A percentile compares a stretch with the other conserved stretches of the same genome.
phyloP scores from a whole-genome alignment of 495 filamentous ascomycete genomes.

The Aspergillus wentii region DNA sequence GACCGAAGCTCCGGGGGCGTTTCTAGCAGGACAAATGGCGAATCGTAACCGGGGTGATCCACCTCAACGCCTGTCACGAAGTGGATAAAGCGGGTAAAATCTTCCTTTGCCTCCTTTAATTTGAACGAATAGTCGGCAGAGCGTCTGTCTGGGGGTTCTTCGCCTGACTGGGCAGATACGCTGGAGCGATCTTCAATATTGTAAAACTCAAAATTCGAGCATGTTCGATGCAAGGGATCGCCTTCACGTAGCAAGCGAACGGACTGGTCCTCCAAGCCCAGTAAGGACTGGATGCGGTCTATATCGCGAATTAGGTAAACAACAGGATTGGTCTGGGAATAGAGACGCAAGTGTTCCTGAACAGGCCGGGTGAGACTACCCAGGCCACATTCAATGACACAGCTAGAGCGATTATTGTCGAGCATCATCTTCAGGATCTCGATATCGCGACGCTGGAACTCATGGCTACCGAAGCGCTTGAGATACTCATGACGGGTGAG shows the following conservation, averaged over 20 bases:
- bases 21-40: constrained; percentile 66
- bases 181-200: constrained; percentile 55
- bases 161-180: constrained; percentile 14
- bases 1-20: constrained; percentile 61
- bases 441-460: constrained; percentile 60
- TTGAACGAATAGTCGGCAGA: constrained; percentile 59
- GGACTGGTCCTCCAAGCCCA: constrained; percentile 56
- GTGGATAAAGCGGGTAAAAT: constrained; percentile 67
- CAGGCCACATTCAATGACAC: constrained; percentile 68
- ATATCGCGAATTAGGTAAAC: constrained; percentile 69
- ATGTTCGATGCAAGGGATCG: constrained; percentile 53
- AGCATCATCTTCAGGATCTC: constrained; percentile 65
- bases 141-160: constrained; percentile 35
- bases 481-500: constrained; percentile 60
- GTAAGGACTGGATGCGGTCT: constrained; percentile 56
- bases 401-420: constrained; percentile 54
- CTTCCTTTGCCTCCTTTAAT: constrained; percentile 67
- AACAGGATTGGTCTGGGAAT: constrained; percentile 63
- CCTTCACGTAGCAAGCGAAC: constrained; percentile 45
- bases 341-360: constrained; percentile 53
- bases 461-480: constrained; percentile 55
- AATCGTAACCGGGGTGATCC: constrained; percentile 55
- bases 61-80: constrained; percentile 55
- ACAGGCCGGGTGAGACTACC: constrained; percentile 53
- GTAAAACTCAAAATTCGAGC: constrained; percentile 77